phyloP scores from a whole-genome alignment of 495 filamentous ascomycete genomes.

The Lepraria neglecta region DNA sequence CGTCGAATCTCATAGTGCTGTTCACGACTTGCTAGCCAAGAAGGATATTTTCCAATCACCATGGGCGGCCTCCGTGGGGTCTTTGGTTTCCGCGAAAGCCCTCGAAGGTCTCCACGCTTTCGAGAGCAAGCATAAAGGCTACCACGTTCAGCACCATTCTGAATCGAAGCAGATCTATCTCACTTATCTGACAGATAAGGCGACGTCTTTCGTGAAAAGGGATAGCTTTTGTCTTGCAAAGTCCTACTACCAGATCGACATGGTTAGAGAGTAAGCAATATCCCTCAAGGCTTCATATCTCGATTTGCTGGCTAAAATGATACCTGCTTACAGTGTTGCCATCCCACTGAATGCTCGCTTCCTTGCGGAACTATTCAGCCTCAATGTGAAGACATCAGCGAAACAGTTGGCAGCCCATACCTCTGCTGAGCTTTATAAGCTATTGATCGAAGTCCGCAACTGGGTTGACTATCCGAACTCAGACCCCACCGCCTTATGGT shows the following conservation, averaged over 20 bases:
- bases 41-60: background rate
- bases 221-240: background rate
- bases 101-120: background rate
- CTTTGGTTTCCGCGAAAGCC: background rate
- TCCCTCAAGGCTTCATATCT: too few relatives aligned
- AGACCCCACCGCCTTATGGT: conserved; percentile 5
- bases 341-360: conserved; percentile 26
- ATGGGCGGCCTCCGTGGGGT: background rate
- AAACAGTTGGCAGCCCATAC: background rate
- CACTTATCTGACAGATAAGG: conserved; percentile 1
- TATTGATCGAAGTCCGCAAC: conserved; percentile 13
- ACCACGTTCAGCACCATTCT: background rate
- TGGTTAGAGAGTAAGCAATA: conserved; percentile 14
- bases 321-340: conserved; percentile 15
- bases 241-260: conserved; percentile 10
- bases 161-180: background rate
- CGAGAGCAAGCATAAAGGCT: background rate
- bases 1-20: background rate
- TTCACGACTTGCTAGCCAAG: background rate
- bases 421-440: conserved; percentile 13
- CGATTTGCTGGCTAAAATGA: too few relatives aligned
- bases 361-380: conserved; percentile 25
- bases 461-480: conserved; percentile 6
- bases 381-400: conserved; percentile 17
- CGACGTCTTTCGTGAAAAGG: background rate